Conservation (phyloP, 129 eudicot genomes). For the Oenanthe sinensis region DNA sequence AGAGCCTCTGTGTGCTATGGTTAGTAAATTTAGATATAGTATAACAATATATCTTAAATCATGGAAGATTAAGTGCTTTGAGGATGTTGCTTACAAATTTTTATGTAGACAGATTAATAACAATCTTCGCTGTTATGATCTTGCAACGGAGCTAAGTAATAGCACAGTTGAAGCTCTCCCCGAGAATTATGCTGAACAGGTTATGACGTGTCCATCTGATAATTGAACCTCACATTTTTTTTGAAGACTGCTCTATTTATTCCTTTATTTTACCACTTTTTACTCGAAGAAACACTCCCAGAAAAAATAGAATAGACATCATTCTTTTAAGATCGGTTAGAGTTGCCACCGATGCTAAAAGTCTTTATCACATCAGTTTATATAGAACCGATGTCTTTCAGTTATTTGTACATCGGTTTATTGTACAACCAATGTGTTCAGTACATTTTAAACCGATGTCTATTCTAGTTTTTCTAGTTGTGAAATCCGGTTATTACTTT, state of each 20-base stretch:
- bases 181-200: slow-evolving; percentile 91
- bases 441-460: too few species aligned
- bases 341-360: too few species aligned
- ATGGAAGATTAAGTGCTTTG: background rate
- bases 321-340: too few species aligned
- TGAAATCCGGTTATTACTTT: too few species aligned
- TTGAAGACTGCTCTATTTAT: background rate
- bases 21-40: slow-evolving; percentile 20
- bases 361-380: too few species aligned
- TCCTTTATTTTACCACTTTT: background rate
- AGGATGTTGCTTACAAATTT: slow-evolving; percentile 7
- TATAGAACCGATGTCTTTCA: too few species aligned
- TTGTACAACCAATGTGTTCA: too few species aligned
- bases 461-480: too few species aligned
- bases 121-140: slow-evolving; percentile 94
- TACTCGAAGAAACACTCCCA: background rate
- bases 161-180: slow-evolving; percentile 94
- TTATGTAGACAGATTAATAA: slow-evolving; percentile 58
- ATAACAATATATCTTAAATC: background rate
- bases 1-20: slow-evolving; percentile 95
- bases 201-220: slow-evolving; percentile 6
- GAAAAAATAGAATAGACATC: too few species aligned
- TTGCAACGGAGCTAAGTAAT: slow-evolving; percentile 86
- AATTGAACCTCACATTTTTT: background rate
- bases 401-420: too few species aligned